Base-by-base conservation (phyloP, 176 grass and related monocot species). In the Triticum monococcum region DNA sequence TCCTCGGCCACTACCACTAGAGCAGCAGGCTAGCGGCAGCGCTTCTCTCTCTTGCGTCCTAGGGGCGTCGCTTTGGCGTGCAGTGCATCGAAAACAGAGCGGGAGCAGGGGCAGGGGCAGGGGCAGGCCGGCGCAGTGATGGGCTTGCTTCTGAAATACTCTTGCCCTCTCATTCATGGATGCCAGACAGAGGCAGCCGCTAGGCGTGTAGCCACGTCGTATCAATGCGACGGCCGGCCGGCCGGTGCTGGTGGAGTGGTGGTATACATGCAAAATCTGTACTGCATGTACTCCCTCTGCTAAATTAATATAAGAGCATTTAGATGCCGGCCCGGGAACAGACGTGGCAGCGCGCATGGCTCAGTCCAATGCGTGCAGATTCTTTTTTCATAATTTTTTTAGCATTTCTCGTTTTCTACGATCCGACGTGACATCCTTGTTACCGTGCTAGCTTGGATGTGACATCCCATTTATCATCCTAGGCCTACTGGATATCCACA, bases 31-130 rank as follows among this genome's bases (percentile, higher is more conserved):
- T 45, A 52, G 38, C 79, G 24, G 50, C 79, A 67, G 12, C 13
- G 72, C 80, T 33, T 84, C 84, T 84, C 72, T 71, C 73, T 79
- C 50, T 60, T 9, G 73, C 69, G 78, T 63, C 16, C 5, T 65
- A 65, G 45, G 79, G 62, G 40, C 12, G 36, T 84, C 57, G 79
- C 52, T 83, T 89, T 94, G 88, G 64, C 30, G 76, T 85, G 18
- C 68, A 82, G 86, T 90, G 92, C 90, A 94, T 91, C 87, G 83
- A 89, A 92, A 92, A 77, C 92, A 88, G 87, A 83, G 45, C 41
- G 72, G 57, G 71, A 64, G 70, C 70, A 30, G 35, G 43, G 13
- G 12, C 11, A 45, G 41, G 45, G 5, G 45, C 45, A 37, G 26
- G 16, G 9, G 56, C 54, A 32, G 68, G 52, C 37, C 81, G 52